Evolutionary conservation across 805 yeast species (phyloP), one percentile per base, ranked within the genome.

Genomic region (Hanseniaspora occidentalis): DNA sequence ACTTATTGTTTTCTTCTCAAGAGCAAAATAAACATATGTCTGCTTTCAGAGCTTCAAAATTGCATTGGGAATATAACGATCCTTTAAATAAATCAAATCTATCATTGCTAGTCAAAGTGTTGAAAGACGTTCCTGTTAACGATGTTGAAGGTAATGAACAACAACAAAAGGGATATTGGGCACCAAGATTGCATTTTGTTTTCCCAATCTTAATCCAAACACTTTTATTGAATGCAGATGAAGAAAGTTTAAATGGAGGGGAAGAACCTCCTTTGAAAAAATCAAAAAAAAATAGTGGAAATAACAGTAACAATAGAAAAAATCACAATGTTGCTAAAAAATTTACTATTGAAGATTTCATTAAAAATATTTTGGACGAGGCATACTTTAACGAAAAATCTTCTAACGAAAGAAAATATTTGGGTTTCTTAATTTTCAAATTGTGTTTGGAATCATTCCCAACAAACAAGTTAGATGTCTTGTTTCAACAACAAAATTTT

Each of bases 381-480:
- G 71, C 81, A 3, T 73, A 83, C 44, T 88, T 89, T 49, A 66
- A 83, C 4, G 75, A 74, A 27, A 75, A 78, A 47, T 69, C 95
- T 0, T 85, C 96, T 1, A 73, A 79, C 24, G 96, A 88, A 57
- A 68, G 95, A 43, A 89, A 88, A 56, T 83, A 70, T 57, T 73
- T 84, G 72, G 97, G 96, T 0, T 75, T 88, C 50, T 82, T 82
- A 49, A 70, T 86, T 9, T 75, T 88, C 45, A 66, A 61, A 33
- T 62, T 67, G 39, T 67, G 76, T 41, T 54, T 78, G 6, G 53
- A 57, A 34, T 42, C 45, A 6, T 48, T 56, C 6, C 47, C 57
- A 2, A 41, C 52, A 9, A 35, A 49, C 3, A 38, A 40, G n/a
- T 26, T 26, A 10, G 35, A 48, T 2, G 31, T 31, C 7, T 47